Base-by-base conservation (phyloP, 2,329 filamentous ascomycete genomes). In the Chaetomiaceae sp. region DNA sequence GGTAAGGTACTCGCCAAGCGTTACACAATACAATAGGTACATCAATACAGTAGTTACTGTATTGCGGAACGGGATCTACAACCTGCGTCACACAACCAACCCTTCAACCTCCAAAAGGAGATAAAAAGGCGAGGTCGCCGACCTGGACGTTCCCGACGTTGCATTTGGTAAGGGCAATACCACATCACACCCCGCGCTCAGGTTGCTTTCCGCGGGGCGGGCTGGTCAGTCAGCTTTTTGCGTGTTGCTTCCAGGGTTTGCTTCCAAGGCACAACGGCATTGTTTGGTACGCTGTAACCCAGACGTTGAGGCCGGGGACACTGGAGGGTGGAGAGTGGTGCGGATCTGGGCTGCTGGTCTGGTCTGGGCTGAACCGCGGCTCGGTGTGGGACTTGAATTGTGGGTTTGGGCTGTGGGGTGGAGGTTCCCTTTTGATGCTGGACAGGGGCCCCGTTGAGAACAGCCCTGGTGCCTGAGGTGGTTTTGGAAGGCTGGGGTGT, bases 41-140 rank as follows among this genome's bases (percentile, higher is more conserved):
- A n/a, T n/a, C n/a, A n/a, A n/a, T n/a, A n/a, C n/a, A n/a, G n/a
- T n/a, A n/a, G n/a, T n/a, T n/a, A n/a, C n/a, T n/a, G n/a, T n/a
- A n/a, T n/a, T 29, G 23, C 8, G n/a, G 31, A 43, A 31, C n/a
- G 53, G 47, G 53, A 55, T 55, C 53, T 42, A 37, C 47, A 34
- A 12, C 31, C 20, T 50, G 29, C 51, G 54, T 47, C 19, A 44
- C 49, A 49, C 50, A 46, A 47, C n/a, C n/a, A n/a, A n/a, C n/a
- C n/a, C n/a, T n/a, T n/a, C n/a, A n/a, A n/a, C n/a, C n/a, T n/a
- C n/a, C n/a, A 9, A 23, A 49, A 19, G 29, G 15, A 19, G 29
- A 25, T 15, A 39, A 51, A 29, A 23, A 49, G 15, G 55, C 53
- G 55, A 58, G 55, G 55, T 58, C 55, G 55, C 48, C 55, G 55